These are phyloP conservation scores for Stylosanthes scabra DNA, from an alignment of 331 rosid genomes.

Conservation along the genomic window DNA sequence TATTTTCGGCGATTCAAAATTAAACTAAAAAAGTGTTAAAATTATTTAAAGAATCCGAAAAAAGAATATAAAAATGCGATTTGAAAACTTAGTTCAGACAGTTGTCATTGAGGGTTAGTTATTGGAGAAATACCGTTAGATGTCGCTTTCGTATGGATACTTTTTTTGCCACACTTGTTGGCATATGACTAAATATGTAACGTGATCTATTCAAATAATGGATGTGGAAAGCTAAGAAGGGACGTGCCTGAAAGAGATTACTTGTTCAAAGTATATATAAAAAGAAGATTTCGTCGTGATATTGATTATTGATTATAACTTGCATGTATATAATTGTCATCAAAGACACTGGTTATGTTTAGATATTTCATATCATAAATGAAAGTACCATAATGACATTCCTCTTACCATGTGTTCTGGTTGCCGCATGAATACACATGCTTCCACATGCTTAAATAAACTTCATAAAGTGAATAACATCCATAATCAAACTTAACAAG, in stretches of 20 bases:
- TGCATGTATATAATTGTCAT: background rate
- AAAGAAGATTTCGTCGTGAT: conserved; percentile 2
- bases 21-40: too few species aligned
- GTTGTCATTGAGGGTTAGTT: too few species aligned
- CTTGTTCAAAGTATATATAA: conserved; percentile 13
- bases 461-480: background rate
- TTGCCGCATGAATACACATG: conserved; percentile 40
- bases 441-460: conserved; percentile 27
- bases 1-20: too few species aligned
- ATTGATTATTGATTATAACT: background rate
- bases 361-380: conserved; percentile 8
- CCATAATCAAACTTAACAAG: conserved; percentile 22
- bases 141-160: conserved; percentile 14
- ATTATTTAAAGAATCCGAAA: too few species aligned
- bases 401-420: conserved; percentile 21
- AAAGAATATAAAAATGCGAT: too few species aligned
- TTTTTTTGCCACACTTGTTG: conserved; percentile 33
- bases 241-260: conserved; percentile 22
- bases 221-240: conserved; percentile 19
- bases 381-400: conserved; percentile 22
- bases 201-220: conserved; percentile 12
- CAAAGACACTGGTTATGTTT: conserved; percentile 4
- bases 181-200: background rate
- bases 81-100: too few species aligned
- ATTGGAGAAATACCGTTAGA: background rate